Percentiles rank a stretch among this genome's conserved stretches.
These are phyloP conservation scores for Syzygium oleosum DNA, from an alignment of 345 rosid genomes.

Conservation along the genomic window DNA sequence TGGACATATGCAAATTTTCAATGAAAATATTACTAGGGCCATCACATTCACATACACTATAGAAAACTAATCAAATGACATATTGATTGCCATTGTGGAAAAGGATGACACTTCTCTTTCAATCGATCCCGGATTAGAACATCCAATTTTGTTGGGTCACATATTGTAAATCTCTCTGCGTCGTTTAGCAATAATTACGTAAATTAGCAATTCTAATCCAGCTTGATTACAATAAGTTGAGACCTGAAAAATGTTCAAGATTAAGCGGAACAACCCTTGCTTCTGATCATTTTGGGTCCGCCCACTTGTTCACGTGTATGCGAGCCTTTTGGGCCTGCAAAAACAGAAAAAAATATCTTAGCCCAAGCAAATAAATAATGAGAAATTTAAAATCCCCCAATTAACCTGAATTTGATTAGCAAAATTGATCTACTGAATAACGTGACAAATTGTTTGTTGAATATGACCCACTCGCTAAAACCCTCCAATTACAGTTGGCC, in stretches of 20 bases:
- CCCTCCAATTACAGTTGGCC: neutral
- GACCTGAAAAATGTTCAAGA: neutral
- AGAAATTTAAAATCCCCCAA: neutral
- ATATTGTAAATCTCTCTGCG: neutral
- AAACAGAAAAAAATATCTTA: neutral
- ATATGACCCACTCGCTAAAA: neutral
- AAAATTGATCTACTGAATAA: neutral
- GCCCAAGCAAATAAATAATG: neutral
- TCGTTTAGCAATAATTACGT: neutral
- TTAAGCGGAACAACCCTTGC: neutral
- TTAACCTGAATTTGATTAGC: neutral
- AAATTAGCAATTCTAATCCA: neutral
- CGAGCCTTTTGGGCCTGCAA: conserved; percentile 68
- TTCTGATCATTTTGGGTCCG: conserved; percentile 2
- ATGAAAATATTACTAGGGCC: neutral
- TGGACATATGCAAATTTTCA: neutral
- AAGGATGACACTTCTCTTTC: neutral
- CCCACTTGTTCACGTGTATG: conserved; percentile 52
- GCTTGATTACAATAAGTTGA: neutral
- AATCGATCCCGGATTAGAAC: neutral
- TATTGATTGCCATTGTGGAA: neutral
- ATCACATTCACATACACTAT: neutral
- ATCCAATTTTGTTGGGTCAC: neutral
- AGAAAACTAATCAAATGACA: neutral
- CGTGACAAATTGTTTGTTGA: neutral